Evolutionary conservation across 2,329 filamentous ascomycete species (phyloP), one percentile per base, ranked within the genome.

Genomic region (Arthroderma sp.): DNA sequence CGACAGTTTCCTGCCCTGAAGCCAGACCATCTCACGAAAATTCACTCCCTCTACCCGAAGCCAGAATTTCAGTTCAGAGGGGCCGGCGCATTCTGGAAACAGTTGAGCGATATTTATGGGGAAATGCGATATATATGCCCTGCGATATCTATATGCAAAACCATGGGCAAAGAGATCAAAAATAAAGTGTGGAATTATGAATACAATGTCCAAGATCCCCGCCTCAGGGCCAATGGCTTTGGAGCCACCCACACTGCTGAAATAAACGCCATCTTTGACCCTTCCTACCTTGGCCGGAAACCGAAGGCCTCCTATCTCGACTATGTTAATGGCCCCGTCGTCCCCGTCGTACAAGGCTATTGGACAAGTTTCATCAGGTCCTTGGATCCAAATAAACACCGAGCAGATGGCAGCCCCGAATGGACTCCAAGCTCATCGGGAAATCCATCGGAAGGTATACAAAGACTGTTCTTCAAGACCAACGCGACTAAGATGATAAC

Each of bases 291-390:
- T 2, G 70, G 73, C 21, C 71, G 72, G 35, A 15, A 33, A 19
- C 35, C 59, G 4, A 84, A 84, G 0, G 65, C 66, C 1, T 83
- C 79, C 51, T 88, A 88, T 63, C 67, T 67, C 6, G 43, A 66
- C 72, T 13, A 1, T 15, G 0, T 73, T 2, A 88, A 89, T 61
- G 77, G 73, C 1, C 66, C 66, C 0, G 81, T 86, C 4, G 76
- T 86, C 0, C 75, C 79, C 0, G 70, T 85, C 0, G 78, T 86
- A 28, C 84, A 88, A 65, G 78, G 76, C 0, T 91, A 89, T 68
- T 90, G 85, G 85, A 81, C 82, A 1, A 87, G 82, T 61, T 91
- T 91, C 66, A 82, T 91, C 60, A 73, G 79, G 25, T 76, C 75
- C 0, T 76, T 82, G 38, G 75, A 91, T 67, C 87, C 87, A 0